Evolutionary conservation across 805 yeast genomes (phyloP).

Genomic region (Teunomyces barrocoloradensis): DNA sequence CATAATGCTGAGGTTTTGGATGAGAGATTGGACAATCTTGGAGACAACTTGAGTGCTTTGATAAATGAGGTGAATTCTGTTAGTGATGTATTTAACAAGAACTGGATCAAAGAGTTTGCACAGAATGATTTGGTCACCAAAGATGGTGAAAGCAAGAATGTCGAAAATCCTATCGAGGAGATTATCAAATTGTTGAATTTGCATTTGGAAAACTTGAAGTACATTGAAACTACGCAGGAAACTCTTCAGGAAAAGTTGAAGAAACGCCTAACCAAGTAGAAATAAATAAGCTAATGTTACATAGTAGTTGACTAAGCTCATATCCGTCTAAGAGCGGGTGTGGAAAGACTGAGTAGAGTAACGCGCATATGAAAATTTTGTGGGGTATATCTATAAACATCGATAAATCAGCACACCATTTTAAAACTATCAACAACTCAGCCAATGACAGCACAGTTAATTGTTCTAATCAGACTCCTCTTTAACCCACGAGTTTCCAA

Average conservation of each 20-base stretch:
- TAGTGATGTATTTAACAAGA: constrained; percentile 72
- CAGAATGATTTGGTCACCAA: constrained; percentile 21
- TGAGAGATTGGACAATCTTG: constrained; percentile 74
- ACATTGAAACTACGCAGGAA: constrained; percentile 74
- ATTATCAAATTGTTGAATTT: constrained; percentile 80
- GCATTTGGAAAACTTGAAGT: constrained; percentile 85
- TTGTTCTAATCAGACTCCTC: constrained; percentile 30
- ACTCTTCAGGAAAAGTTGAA: constrained; percentile 66
- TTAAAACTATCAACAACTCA: neutral
- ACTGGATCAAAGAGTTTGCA: constrained; percentile 39
- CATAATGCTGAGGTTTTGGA: constrained; percentile 81
- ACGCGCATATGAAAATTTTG: constrained; percentile 4
- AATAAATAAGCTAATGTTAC: neutral
- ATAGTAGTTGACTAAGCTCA: neutral
- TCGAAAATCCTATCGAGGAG: constrained; percentile 54
- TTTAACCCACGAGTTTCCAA: constrained; percentile 41
- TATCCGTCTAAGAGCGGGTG: neutral
- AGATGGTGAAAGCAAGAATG: constrained; percentile 12
- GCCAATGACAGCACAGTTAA: neutral
- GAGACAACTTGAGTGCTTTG: constrained; percentile 69
- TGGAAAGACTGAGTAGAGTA: neutral
- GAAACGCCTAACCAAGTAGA: constrained; percentile 15
- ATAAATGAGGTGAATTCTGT: constrained; percentile 82
- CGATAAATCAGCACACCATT: neutral
- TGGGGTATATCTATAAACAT: neutral